These are phyloP conservation scores for Hymenoscyphus occultus DNA, from an alignment of 2,329 filamentous ascomycete species.

Conservation along the genomic window DNA sequence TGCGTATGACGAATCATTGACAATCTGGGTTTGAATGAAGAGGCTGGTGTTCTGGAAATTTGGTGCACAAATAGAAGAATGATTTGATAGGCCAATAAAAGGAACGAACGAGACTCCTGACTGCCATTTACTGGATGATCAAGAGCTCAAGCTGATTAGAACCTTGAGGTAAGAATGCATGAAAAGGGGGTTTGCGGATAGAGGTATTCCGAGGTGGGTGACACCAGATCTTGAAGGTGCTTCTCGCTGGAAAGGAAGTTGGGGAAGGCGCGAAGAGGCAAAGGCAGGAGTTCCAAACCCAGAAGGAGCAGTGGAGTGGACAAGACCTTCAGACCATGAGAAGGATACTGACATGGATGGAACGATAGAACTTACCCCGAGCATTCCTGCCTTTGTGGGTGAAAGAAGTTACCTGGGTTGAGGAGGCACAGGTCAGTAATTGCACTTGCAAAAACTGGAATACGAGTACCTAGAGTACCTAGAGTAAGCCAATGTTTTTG, in stretches of 20 bases:
- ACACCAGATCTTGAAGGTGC: not conserved
- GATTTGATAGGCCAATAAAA: not conserved
- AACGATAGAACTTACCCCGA: not conserved
- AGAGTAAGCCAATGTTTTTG: not conserved
- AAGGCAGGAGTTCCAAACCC: not conserved
- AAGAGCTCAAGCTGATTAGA: not conserved
- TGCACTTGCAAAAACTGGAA: not conserved
- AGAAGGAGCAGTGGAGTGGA: not conserved
- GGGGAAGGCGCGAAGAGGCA: not conserved
- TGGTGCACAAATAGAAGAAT: not conserved
- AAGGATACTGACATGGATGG: not conserved
- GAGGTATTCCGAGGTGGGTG: not conserved
- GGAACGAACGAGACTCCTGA: not conserved
- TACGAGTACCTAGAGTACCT: not conserved
- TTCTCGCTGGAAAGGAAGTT: not conserved
- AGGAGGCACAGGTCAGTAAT: not conserved
- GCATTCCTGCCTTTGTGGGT: not conserved
- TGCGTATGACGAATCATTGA: constrained; percentile 11
- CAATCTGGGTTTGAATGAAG: not conserved
- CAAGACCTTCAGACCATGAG: not conserved
- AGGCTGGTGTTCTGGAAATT: not conserved
- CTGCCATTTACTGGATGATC: not conserved
- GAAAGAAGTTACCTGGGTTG: not conserved
- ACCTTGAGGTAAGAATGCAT: not conserved
- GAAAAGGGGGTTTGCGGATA: not conserved